Evolutionary conservation across 2,329 filamentous ascomycete species (phyloP), one percentile per base, ranked within the genome.

Genomic region (Aspergillus ochraceoroseus): DNA sequence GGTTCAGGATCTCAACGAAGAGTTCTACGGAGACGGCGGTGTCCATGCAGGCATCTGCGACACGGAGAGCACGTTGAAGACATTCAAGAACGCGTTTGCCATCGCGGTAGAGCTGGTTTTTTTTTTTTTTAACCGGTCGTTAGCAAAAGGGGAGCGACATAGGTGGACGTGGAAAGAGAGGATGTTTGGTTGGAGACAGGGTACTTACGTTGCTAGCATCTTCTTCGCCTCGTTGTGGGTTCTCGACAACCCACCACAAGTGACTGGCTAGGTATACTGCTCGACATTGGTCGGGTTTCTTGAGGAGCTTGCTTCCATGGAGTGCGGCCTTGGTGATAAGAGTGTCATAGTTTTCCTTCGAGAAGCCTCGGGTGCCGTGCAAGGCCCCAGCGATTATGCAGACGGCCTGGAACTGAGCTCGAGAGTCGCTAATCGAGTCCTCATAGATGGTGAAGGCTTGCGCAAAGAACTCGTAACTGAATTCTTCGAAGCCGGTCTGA

Each of bases 31-130:
- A 95, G 3, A 95, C 88, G 5, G 88, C 87, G 5, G 89, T 92
- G 66, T 98, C 94, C 92, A 98, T 98, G 70, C 92, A 98, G 5
- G 92, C 94, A 66, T 98, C 92, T 2, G 92, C 94, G 18, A 98
- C 94, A 23, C 94, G 83, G 7, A 98, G 80, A 7, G 92, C 92
- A 41, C 92, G 84, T 66, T 98, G 92, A 32, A 98, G 75, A 59
- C 92, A 98, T 65, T 98, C 92, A 4, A 98, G 78, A 2, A 98
- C 92, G 34, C 92, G 82, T 70, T 98, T 98, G 40, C 92, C 92
- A 56, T 98, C 92, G 43, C 92, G 90, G 67, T 98, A 98, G 32
- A 95, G 79, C 87, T 92, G 55, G 20, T 5, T 22, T 22, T 22
- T 22, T 9, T 9, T 9, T 9, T 9, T 22, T 9, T 22, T 9